A percentile compares a stretch with the other conserved stretches of the same genome.
Conservation (phyloP, 2,329 filamentous ascomycete genomes). For the Polytolypa hystricis region DNA sequence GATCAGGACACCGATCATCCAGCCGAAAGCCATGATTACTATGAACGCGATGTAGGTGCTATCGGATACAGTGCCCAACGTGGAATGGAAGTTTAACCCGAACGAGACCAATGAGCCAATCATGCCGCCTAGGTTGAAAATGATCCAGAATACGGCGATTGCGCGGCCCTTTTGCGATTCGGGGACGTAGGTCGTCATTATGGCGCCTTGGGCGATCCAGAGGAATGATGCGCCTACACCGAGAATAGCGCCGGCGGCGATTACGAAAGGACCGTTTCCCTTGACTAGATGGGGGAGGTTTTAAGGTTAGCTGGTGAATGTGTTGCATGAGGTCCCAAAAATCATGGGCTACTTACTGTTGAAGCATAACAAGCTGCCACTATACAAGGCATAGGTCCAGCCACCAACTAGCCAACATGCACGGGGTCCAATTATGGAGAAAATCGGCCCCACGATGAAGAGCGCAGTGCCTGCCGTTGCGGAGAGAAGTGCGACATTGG, state of each 20-base stretch:
- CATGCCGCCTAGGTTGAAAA: conserved; percentile 37
- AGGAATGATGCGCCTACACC: conserved; percentile 36
- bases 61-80: conserved; percentile 36
- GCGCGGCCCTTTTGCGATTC: conserved; percentile 35
- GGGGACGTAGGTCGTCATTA: conserved; percentile 38
- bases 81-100: conserved; percentile 34
- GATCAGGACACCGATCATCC: conserved; percentile 37
- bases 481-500: conserved; percentile 35
- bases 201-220: conserved; percentile 39
- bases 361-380: conserved; percentile 34
- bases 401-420: conserved; percentile 35
- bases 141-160: conserved; percentile 36
- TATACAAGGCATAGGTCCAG: conserved; percentile 38
- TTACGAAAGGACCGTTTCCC: conserved; percentile 35
- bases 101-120: conserved; percentile 37
- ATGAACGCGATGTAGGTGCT: conserved; percentile 42
- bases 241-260: conserved; percentile 35
- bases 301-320: too few species aligned
- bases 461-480: conserved; percentile 35
- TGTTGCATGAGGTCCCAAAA: too few species aligned
- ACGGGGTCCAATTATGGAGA: conserved; percentile 33
- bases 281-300: too few species aligned
- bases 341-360: conserved; percentile 21
- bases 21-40: conserved; percentile 41
- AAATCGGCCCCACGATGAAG: conserved; percentile 36